Percentiles rank a stretch among this genome's conserved stretches.
Conservation (phyloP, 768 basidiomycete genomes). For the Leccinum barrowsii region DNA sequence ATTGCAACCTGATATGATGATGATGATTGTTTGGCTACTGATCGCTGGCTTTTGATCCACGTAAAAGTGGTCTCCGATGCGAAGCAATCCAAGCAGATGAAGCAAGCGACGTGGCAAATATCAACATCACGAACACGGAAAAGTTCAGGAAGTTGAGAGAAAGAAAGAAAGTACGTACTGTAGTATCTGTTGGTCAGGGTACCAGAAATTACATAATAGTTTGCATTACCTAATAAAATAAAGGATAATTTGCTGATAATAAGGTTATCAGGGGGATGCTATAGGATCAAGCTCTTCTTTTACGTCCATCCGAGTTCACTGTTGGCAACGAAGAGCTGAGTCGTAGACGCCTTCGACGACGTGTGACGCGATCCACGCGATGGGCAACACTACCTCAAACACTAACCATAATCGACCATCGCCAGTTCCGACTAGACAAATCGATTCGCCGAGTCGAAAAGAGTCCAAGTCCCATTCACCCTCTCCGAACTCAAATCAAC, state of each 20-base stretch:
- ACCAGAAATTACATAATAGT: not conserved
- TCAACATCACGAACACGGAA: not conserved
- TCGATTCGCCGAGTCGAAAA: conserved; percentile 22
- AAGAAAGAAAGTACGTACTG: too few relatives aligned
- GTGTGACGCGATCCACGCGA: conserved; percentile 23
- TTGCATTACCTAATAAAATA: conserved; percentile 3
- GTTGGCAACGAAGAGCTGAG: conserved; percentile 19
- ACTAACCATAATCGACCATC: conserved; percentile 28
- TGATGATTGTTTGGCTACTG: conserved; percentile 14
- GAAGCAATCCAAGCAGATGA: not conserved
- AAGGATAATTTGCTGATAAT: conserved; percentile 12
- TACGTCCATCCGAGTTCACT: conserved; percentile 31
- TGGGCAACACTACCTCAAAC: conserved; percentile 34
- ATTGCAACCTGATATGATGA: conserved; percentile 3
- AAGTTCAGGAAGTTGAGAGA: not conserved
- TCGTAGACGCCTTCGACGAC: conserved; percentile 12
- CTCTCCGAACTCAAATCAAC: conserved; percentile 39
- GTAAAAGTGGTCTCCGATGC: not conserved
- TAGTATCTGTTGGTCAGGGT: too few relatives aligned
- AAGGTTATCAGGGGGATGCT: conserved; percentile 21
- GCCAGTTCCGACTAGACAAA: conserved; percentile 20
- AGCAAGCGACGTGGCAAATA: not conserved
- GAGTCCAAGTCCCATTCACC: conserved; percentile 31
- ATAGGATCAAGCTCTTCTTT: conserved; percentile 26
- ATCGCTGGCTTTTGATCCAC: not conserved